phyloP scores from a whole-genome alignment of 176 grass and related monocot genomes.

The Luzula sylvatica region DNA sequence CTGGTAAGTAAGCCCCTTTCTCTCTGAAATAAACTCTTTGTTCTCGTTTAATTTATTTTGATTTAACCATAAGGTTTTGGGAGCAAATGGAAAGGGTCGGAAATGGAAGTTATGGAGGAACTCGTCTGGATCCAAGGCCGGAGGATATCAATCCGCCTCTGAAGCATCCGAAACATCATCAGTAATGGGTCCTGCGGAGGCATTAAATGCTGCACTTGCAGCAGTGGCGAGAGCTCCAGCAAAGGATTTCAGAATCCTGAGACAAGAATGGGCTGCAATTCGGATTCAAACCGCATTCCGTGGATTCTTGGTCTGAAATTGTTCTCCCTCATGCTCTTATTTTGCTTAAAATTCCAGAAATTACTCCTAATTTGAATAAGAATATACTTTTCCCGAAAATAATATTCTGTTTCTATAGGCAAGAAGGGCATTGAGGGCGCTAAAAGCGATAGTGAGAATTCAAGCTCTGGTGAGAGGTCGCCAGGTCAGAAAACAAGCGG shows the following conservation, averaged over 20 bases:
- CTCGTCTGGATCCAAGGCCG: slow-evolving; percentile 28
- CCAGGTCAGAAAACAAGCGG: slow-evolving; percentile 63
- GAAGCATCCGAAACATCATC: slow-evolving; percentile 36
- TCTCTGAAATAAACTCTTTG: background rate
- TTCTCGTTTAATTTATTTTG: background rate
- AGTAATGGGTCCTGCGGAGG: slow-evolving; percentile 23
- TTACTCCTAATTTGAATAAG: background rate
- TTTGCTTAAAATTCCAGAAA: background rate
- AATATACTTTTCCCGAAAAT: too few species aligned
- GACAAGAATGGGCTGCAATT: slow-evolving; percentile 60
- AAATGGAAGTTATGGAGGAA: slow-evolving; percentile 61
- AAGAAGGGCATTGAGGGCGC: slow-evolving; percentile 68
- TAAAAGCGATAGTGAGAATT: slow-evolving; percentile 80
- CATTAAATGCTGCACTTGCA: slow-evolving; percentile 38
- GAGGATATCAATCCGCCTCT: slow-evolving; percentile 9
- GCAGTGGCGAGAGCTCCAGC: slow-evolving; percentile 48
- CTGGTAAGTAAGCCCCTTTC: slow-evolving; percentile 15
- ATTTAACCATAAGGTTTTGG: slow-evolving; percentile 6
- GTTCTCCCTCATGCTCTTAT: background rate
- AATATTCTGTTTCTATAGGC: slow-evolving; percentile 26
- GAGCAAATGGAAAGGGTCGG: slow-evolving; percentile 21
- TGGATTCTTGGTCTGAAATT: slow-evolving; percentile 37
- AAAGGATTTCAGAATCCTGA: slow-evolving; percentile 48
- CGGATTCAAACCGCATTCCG: slow-evolving; percentile 65
- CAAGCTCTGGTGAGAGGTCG: slow-evolving; percentile 77